Base-by-base conservation (phyloP, 257 asterid species). In the Ligustrum vulgare region DNA sequence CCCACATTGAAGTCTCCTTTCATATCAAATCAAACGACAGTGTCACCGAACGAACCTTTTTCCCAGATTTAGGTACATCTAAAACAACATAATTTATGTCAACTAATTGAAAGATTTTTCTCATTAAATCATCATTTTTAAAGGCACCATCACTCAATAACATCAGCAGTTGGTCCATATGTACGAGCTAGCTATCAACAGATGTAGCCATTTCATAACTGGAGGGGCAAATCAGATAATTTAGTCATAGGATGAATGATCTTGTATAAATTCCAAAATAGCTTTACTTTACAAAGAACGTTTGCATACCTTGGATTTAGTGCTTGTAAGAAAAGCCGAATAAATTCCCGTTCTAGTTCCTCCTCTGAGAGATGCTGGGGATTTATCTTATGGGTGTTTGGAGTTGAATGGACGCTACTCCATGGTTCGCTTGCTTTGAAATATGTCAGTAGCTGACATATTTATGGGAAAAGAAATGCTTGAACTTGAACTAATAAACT, bases 31-130 rank as follows among this genome's bases (percentile, higher is more conserved):
- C n/a, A n/a, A n/a, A n/a, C n/a, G n/a, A n/a, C n/a, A n/a, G 16
- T 8, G 7, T 4, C 41, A 47, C 25, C 39, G 34, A 71, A 72
- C 71, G 67, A 22, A 91, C 97, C 94, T 79, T 86, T 78, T 89
- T 88, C 63, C 98, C 98, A 87, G 85, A 91, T 82, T 93, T 93
- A 2, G 98, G 94, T 34, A 97, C 97, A 75, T 93, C 98, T 76
- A 93, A 56, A 34, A 97, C 94, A 16, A 89, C 97, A 54, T 93
- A 93, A 78, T 93, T 91, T 73, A 87, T 80, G 78, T 91, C 92
- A 20, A 85, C 72, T 81, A 93, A 80, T 32, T 77, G 71, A 16
- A 80, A 72, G 78, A 93, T 84, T 64, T 84, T 88, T 45, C 25
- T 41, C 80, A 43, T 87, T 72, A 91, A 6, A 18, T 16, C 22